A percentile compares a stretch with the other conserved stretches of the same genome.
Conservation (phyloP, 257 asterid genomes). For the Coffea canephora region DNA sequence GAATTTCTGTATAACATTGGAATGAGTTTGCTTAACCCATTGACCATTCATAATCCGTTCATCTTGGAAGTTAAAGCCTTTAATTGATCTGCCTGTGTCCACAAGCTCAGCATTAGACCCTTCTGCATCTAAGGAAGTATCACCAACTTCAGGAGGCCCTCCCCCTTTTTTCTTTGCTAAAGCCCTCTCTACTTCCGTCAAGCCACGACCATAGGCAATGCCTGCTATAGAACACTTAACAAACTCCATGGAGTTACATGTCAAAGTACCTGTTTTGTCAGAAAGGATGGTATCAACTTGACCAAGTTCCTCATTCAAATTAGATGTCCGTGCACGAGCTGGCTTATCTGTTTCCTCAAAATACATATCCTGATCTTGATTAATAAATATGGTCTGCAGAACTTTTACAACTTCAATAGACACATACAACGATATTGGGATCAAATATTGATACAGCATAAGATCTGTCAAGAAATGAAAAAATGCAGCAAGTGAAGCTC, state of each 20-base stretch:
- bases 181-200: conserved; percentile 93
- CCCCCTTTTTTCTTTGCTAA: conserved; percentile 61
- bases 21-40: conserved; percentile 68
- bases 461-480: conserved; percentile 91
- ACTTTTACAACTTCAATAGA: conserved; percentile 91
- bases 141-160: conserved; percentile 28
- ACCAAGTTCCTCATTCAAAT: conserved; percentile 26
- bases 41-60: conserved; percentile 80
- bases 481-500: conserved; percentile 61
- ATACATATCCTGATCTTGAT: conserved; percentile 80
- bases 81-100: conserved; percentile 41
- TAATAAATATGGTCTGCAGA: conserved; percentile 84
- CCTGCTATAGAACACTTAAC: conserved; percentile 94
- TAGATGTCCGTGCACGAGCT: conserved; percentile 91
- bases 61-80: conserved; percentile 86
- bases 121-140: conserved; percentile 22
- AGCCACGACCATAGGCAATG: conserved; percentile 65
- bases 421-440: conserved; percentile 93
- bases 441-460: conserved; percentile 85
- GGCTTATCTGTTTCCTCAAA: conserved; percentile 90
- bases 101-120: conserved; percentile 19
- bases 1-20: conserved; percentile 67
- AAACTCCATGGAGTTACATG: conserved; percentile 96
- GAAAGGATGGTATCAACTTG: conserved; percentile 88
- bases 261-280: conserved; percentile 93